Evolutionary conservation across 1,139 yeast genomes (phyloP), one percentile per base, ranked within the genome.

Genomic region (Geotrichum aggregatum): DNA sequence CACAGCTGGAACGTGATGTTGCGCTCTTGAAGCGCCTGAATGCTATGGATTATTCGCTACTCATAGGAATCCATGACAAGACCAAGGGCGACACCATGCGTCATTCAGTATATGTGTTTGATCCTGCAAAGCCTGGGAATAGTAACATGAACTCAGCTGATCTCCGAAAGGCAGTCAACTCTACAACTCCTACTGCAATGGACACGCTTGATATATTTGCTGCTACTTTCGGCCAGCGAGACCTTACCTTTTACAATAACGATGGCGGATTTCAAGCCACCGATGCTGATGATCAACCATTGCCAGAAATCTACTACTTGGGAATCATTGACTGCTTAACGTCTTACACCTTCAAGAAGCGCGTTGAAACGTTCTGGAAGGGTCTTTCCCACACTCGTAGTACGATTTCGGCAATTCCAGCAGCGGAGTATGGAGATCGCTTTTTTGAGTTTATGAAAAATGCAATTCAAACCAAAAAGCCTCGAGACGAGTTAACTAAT

Each of bases 271-370:
- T 87, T 44, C 74, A 85, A 52, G 84, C 95, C 1, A 83, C 95
- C 0, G 80, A 84, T 62, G 80, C 75, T 48, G 65, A 76, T 48
- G 77, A 87, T 62, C 76, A 78, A 48, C 88, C 89, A 26, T 66
- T 80, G 45, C 75, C 79, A 26, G 81, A 85, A 55, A 80, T 94
- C 13, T 94, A 94, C 69, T 94, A 91, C 64, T 71, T 94, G 61
- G 98, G 98, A 13, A 83, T 94, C 45, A 94, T 94, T 62, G 99
- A 94, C 66, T 91, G 96, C 69, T 73, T 94, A 59, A 94, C 98
- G 0, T 81, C 84, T 56, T 94, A 94, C 65, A 84, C 89, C 1
- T 68, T 84, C 24, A 71, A 81, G 61, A 94, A 94, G 66, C 77
- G 79, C 56, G 67, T 89, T 45, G 99, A 94, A 66, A 92, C 98